Percentiles rank a stretch among this genome's conserved stretches.
Conservation (phyloP, 2,329 filamentous ascomycete genomes). For the Diplocarpon rosae region DNA sequence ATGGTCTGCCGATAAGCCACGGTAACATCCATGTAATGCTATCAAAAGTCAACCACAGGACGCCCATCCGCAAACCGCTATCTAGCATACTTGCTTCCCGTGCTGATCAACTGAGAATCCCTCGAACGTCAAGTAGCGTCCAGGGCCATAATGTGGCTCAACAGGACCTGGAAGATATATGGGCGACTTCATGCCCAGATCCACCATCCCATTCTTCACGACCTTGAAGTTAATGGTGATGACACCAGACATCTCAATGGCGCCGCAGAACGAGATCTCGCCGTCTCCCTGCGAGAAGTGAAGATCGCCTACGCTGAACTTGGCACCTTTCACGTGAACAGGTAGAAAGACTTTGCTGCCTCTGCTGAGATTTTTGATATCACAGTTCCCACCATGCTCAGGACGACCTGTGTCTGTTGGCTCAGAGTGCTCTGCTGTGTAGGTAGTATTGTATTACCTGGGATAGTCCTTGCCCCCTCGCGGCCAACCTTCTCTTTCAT, state of each 20-base stretch:
- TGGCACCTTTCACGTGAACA: constrained; percentile 75
- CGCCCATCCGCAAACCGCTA: not conserved
- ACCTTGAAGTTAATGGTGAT: constrained; percentile 88
- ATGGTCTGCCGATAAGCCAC: constrained; percentile 78
- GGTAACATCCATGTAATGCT: constrained; percentile 72
- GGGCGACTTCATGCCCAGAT: constrained; percentile 68
- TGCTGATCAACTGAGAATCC: constrained; percentile 83
- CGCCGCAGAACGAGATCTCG: constrained; percentile 80
- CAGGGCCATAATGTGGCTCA: constrained; percentile 77
- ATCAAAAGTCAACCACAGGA: not conserved
- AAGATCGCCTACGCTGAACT: constrained; percentile 81
- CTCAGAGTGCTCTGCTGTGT: not conserved
- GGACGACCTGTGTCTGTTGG: constrained; percentile 15
- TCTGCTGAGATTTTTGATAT: constrained; percentile 77
- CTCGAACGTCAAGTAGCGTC: constrained; percentile 74
- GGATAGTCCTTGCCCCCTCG: constrained; percentile 78
- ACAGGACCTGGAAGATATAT: constrained; percentile 82
- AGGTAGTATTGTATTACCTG: constrained; percentile 35
- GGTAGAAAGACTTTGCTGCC: constrained; percentile 79
- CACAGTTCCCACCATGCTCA: constrained; percentile 66
- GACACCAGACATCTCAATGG: constrained; percentile 87
- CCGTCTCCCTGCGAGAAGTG: constrained; percentile 85
- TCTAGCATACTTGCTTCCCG: constrained; percentile 53
- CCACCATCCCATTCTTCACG: constrained; percentile 67
- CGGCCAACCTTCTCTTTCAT: constrained; percentile 56